Evolutionary conservation across 805 yeast genomes (phyloP).

Genomic region (Lipomyces orientalis): DNA sequence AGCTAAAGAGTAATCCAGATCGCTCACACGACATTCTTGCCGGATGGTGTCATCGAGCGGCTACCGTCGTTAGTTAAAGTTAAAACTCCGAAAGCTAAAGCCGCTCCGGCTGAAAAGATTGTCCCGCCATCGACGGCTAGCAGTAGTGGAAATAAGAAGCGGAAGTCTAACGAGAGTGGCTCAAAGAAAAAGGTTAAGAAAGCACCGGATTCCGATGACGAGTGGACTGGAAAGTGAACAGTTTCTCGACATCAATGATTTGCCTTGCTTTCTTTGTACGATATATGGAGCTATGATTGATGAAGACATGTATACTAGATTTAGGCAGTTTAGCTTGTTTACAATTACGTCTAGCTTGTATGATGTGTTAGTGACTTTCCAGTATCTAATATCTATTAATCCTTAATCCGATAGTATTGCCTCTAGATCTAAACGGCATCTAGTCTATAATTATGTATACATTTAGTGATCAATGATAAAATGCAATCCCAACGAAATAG

Average conservation of each 20-base stretch:
- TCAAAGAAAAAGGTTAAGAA: slow-evolving; percentile 20
- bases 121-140: background rate
- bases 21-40: slow-evolving; percentile 24
- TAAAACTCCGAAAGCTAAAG: slow-evolving; percentile 4
- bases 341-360: background rate
- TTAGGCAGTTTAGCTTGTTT: background rate
- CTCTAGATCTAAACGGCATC: background rate
- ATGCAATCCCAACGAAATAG: background rate
- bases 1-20: background rate
- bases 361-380: background rate
- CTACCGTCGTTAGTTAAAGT: slow-evolving; percentile 19
- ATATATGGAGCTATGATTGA: background rate
- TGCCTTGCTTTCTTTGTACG: background rate
- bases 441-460: background rate
- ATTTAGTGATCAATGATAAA: background rate
- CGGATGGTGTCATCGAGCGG: slow-evolving; percentile 21
- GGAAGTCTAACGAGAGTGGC: slow-evolving; percentile 19
- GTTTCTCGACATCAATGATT: background rate
- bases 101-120: slow-evolving; percentile 2
- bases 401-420: no score
- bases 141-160: slow-evolving; percentile 7
- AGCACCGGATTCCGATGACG: slow-evolving; percentile 25
- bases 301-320: background rate
- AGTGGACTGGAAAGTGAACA: slow-evolving; percentile 7
- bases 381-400: background rate